Percentiles rank a stretch among this genome's conserved stretches.
Evolutionary conservation across 495 filamentous ascomycete genomes (phyloP).

Genomic region (Xylaria castorea): DNA sequence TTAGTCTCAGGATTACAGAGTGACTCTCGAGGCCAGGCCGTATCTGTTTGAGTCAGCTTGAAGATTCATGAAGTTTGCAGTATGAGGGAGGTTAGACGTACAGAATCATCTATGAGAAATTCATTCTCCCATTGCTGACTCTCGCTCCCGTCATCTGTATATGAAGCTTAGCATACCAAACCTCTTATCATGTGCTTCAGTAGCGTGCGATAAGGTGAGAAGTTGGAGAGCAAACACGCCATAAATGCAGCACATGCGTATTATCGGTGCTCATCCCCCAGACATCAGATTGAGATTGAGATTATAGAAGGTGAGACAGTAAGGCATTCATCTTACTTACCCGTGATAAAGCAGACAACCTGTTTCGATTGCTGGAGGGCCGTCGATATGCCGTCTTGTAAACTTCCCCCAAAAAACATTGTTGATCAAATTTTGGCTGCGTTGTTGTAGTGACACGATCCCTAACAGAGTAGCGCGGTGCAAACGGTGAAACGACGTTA

Average conservation of each 20-base stretch:
- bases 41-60: slow-evolving; percentile 42
- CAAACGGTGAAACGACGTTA: not conserved
- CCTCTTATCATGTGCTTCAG: not conserved
- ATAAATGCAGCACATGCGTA: not conserved
- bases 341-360: slow-evolving; percentile 58
- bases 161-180: slow-evolving; percentile 18
- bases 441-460: not conserved
- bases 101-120: slow-evolving; percentile 68
- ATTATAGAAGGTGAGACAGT: not conserved
- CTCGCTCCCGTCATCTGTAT: slow-evolving; percentile 65
- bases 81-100: slow-evolving; percentile 35
- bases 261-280: not conserved
- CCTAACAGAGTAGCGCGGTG: not conserved
- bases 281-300: not conserved
- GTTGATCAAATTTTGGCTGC: not conserved
- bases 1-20: slow-evolving; percentile 72
- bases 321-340: slow-evolving; percentile 35
- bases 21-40: slow-evolving; percentile 58
- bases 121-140: slow-evolving; percentile 79
- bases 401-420: slow-evolving; percentile 81
- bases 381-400: slow-evolving; percentile 77
- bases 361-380: slow-evolving; percentile 68
- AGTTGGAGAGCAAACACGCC: not conserved
- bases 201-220: not conserved
- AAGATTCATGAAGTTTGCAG: not conserved